Base-by-base conservation (phyloP, 2,329 filamentous ascomycete genomes). In the Fonsecaea monophora region DNA sequence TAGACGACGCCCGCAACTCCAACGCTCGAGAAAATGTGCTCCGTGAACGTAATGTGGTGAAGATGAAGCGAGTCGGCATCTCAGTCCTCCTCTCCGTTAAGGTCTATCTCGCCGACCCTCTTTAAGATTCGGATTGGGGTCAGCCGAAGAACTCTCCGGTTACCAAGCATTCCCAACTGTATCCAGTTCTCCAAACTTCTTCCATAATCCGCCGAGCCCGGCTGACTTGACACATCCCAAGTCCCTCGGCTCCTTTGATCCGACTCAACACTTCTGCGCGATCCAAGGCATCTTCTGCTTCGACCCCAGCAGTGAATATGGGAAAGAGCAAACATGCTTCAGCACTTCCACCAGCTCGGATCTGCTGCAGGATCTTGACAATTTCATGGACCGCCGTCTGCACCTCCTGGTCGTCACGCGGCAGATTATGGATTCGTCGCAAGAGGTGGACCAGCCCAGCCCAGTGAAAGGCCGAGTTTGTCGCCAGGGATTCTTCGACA, bases 291-390 rank as follows among this genome's bases (percentile, higher is more conserved):
- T 88, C 84, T 63, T 80, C 80, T 0, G 88, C 87, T 76, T 95
- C 90, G 71, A 91, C 94, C 0, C 92, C 92, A 0, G 92, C 92
- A 0, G 90, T 91, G 77, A 95, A 95, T 79, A 95, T 88, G 0
- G 92, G 92, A 70, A 95, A 94, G 45, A 95, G 77, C 18, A 92
- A 80, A 73, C 90, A 92, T 8, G 87, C 88, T 77, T 94, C 92
- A 0, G 91, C 90, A 15, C 87, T 88, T 35, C 89, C 89, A 5
- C 90, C 89, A 12, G 83, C 80, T 12, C 87, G 81, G 57, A 95
- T 86, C 42, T 53, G 45, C 25, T 82, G 81, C 68, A 94, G 80
- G 37, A 87, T 85, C 1, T 81, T 79, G 34, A 92, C 80, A 54
- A 94, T 90, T 68, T 86, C 84, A 42, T 82, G 77, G 4, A 94